phyloP scores from a whole-genome alignment of 1,284 basidiomycete species.

The Moesziomyces sp. region DNA sequence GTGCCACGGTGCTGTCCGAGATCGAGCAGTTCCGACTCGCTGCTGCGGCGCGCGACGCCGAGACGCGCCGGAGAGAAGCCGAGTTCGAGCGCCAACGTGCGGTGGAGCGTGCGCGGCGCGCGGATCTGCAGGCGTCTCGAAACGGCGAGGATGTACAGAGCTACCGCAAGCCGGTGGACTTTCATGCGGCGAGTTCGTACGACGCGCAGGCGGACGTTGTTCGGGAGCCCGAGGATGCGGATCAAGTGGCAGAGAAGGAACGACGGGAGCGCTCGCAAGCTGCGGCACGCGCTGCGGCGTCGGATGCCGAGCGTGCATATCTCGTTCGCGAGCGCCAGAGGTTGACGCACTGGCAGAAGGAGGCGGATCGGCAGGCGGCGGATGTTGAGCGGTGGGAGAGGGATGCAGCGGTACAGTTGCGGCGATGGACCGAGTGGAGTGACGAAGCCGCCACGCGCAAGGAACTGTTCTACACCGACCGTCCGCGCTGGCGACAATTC shows the following conservation, averaged over 20 bases:
- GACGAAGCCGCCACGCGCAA: conserved; percentile 31
- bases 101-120: conserved; percentile 28
- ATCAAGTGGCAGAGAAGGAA: conserved; percentile 39
- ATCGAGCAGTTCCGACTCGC: conserved; percentile 79
- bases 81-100: conserved; percentile 59
- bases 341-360: conserved; percentile 57
- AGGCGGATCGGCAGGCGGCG: conserved; percentile 26
- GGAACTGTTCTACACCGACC: conserved; percentile 54
- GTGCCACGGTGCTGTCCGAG: conserved; percentile 90
- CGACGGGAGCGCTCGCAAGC: conserved; percentile 39
- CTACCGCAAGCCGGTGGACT: conserved; percentile 47
- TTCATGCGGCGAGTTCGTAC: conserved; percentile 37
- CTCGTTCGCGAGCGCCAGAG: conserved; percentile 43
- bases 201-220: conserved; percentile 16
- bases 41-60: conserved; percentile 63
- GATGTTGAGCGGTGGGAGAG: conserved; percentile 35
- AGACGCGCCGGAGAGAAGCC: conserved; percentile 53
- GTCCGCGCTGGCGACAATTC: conserved; percentile 57
- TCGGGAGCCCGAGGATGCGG: conserved; percentile 50
- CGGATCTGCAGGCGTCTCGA: conserved; percentile 27
- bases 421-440: conserved; percentile 40
- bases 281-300: conserved; percentile 41
- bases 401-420: conserved; percentile 18
- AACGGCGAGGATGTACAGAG: conserved; percentile 40
- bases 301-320: conserved; percentile 47